A percentile compares a stretch with the other conserved stretches of the same genome.
These are phyloP conservation scores for Chloris gayana DNA, from an alignment of 176 grass and related monocot species.

Conservation along the genomic window DNA sequence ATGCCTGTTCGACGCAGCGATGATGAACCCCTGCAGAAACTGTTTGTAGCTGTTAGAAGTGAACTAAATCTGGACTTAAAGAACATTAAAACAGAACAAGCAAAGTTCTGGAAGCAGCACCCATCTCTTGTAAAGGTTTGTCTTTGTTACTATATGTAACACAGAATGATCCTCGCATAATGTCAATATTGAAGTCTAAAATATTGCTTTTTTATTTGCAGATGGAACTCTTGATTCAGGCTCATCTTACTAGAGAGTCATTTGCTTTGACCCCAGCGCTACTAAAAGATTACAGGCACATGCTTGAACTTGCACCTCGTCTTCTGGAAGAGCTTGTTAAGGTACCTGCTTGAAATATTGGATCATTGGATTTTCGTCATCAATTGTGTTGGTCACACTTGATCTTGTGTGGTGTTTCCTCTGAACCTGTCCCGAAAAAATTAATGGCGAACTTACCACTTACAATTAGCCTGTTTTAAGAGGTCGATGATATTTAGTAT, in stretches of 20 bases:
- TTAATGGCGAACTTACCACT: slow-evolving; percentile 1
- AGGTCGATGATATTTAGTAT: not conserved
- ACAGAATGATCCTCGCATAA: not conserved
- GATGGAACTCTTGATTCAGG: slow-evolving; percentile 97
- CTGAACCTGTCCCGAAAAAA: not conserved
- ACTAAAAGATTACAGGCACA: slow-evolving; percentile 85
- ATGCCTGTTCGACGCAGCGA: slow-evolving; percentile 96
- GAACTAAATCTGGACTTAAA: slow-evolving; percentile 98
- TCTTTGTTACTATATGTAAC: slow-evolving; percentile 19
- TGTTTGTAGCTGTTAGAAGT: slow-evolving; percentile 93
- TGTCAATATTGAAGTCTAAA: slow-evolving; percentile 11
- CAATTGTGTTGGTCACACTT: not conserved
- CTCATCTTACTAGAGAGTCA: slow-evolving; percentile 83
- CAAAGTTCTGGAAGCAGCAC: slow-evolving; percentile 99
- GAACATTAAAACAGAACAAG: slow-evolving; percentile 94
- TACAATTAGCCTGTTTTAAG: slow-evolving; percentile 6
- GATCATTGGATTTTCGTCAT: not conserved
- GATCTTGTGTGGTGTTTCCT: not conserved
- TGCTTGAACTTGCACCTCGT: slow-evolving; percentile 99
- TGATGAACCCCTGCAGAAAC: slow-evolving; percentile 94
- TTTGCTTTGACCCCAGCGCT: slow-evolving; percentile 63
- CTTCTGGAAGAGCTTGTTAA: slow-evolving; percentile 96
- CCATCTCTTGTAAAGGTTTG: slow-evolving; percentile 94
- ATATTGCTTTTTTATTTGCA: slow-evolving; percentile 35
- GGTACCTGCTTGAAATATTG: slow-evolving; percentile 46